phyloP scores from a whole-genome alignment of 176 grass and related monocot genomes.

The Triticum timopheevii region DNA sequence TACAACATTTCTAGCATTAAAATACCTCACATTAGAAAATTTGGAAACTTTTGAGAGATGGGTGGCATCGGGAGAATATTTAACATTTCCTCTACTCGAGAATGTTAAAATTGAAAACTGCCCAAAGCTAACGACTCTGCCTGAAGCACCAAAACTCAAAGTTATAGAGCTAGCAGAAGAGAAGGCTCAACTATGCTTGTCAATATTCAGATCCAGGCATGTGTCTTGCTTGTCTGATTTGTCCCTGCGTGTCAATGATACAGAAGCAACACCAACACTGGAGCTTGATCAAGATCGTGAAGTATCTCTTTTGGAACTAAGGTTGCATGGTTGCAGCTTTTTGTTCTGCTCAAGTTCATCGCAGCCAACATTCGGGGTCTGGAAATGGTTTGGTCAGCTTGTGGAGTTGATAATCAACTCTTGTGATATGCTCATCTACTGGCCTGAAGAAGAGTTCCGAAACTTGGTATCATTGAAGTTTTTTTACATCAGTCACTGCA shows the following conservation, averaged over 20 bases:
- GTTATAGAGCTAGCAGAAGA: neutral
- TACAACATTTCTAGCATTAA: neutral
- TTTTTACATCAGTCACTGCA: neutral
- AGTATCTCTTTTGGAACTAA: neutral
- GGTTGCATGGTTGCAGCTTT: neutral
- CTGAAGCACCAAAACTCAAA: slow-evolving; percentile 4
- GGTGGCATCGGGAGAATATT: neutral
- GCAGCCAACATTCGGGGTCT: neutral
- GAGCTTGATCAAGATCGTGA: neutral
- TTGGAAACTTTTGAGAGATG: neutral
- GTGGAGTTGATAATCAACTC: neutral
- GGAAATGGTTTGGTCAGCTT: neutral
- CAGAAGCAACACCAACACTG: neutral
- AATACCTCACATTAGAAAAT: neutral
- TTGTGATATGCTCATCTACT: neutral
- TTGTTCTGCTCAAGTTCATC: neutral
- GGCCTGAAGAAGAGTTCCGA: no score
- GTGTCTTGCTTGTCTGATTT: neutral
- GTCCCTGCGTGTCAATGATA: accelerated
- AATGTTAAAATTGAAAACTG: neutral
- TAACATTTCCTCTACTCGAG: neutral
- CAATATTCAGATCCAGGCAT: neutral
- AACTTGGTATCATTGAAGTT: neutral
- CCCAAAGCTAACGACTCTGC: neutral
- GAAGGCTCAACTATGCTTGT: neutral